Conservation (phyloP, 2,329 filamentous ascomycete species). For the Paecilomyces dactylethromorphus region DNA sequence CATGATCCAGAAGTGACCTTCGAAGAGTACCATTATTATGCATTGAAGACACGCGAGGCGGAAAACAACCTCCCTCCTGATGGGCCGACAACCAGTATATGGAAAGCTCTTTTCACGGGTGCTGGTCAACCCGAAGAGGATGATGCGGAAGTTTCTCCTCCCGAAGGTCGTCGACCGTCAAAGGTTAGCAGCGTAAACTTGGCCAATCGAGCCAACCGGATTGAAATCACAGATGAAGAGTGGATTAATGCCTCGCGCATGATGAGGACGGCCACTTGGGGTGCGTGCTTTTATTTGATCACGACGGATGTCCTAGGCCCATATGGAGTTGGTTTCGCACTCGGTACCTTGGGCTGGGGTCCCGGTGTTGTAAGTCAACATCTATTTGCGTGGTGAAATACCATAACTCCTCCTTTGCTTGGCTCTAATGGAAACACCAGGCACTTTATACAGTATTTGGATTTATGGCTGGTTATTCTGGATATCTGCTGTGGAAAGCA, state of each 20-base stretch:
- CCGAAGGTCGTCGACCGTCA: not conserved
- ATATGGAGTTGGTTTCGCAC: slow-evolving; percentile 26
- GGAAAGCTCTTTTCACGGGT: slow-evolving; percentile 1
- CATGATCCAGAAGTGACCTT: slow-evolving; percentile 25
- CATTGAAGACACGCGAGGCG: slow-evolving; percentile 23
- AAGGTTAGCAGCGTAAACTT: not conserved
- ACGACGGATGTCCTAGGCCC: slow-evolving; percentile 45
- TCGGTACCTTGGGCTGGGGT: slow-evolving; percentile 34
- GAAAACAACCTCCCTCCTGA: slow-evolving; percentile 13
- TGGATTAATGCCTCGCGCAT: slow-evolving; percentile 44
- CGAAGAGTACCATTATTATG: slow-evolving; percentile 32
- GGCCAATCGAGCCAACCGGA: not conserved
- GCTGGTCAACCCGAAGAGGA: not conserved
- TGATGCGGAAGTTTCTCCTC: not conserved
- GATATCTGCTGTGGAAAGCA: slow-evolving; percentile 41
- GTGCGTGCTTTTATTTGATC: slow-evolving; percentile 45
- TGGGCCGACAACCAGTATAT: slow-evolving; percentile 1
- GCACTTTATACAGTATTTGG: slow-evolving; percentile 43
- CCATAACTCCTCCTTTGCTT: not conserved
- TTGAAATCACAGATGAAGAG: slow-evolving; percentile 33
- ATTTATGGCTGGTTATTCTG: slow-evolving; percentile 36
- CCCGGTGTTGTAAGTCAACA: slow-evolving; percentile 29
- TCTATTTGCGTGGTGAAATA: not conserved
- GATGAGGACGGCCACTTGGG: slow-evolving; percentile 41
- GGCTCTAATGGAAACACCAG: not conserved